Evolutionary conservation across 495 filamentous ascomycete genomes (phyloP).

Genomic region (Penicillium cataractarum): DNA sequence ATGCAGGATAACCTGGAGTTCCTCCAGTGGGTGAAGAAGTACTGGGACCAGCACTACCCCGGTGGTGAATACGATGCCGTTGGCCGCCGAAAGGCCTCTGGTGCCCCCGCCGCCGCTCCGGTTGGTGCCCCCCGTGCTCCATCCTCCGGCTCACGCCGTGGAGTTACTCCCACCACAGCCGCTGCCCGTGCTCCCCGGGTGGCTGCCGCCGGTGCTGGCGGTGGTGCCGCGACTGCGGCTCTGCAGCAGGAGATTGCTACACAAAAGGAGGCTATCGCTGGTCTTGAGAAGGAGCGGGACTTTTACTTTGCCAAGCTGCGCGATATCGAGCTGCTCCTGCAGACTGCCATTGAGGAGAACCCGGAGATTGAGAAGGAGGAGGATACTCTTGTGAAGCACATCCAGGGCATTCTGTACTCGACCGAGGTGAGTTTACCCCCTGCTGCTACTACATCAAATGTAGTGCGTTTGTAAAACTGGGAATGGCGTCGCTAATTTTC

Average conservation of each 20-base stretch:
- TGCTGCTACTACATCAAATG: slow-evolving; percentile 5
- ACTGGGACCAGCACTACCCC: slow-evolving; percentile 98
- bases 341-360: slow-evolving; percentile 86
- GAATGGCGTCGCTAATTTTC: not conserved
- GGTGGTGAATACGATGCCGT: slow-evolving; percentile 95
- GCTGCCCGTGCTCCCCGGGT: slow-evolving; percentile 49
- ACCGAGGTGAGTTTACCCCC: slow-evolving; percentile 68
- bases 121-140: slow-evolving; percentile 39
- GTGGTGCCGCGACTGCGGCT: slow-evolving; percentile 59
- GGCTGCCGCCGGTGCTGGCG: slow-evolving; percentile 52
- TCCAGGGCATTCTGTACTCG: slow-evolving; percentile 95
- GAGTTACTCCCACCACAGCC: slow-evolving; percentile 73
- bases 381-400: slow-evolving; percentile 86
- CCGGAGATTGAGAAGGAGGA: slow-evolving; percentile 92
- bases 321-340: slow-evolving; percentile 92
- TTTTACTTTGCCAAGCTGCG: slow-evolving; percentile 99
- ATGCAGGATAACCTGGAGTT: slow-evolving; percentile 99
- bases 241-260: slow-evolving; percentile 79
- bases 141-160: slow-evolving; percentile 51
- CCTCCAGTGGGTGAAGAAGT: slow-evolving; percentile 92
- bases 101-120: slow-evolving; percentile 54
- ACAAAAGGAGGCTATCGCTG: slow-evolving; percentile 83
- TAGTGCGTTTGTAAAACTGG: too few species aligned
- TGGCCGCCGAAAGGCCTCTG: slow-evolving; percentile 76
- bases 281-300: slow-evolving; percentile 90